A percentile compares a stretch with the other conserved stretches of the same genome.
These are phyloP conservation scores for Phytophthora fragariaefolia DNA, from an alignment of 352 stramenopile genomes.

Conservation along the genomic window DNA sequence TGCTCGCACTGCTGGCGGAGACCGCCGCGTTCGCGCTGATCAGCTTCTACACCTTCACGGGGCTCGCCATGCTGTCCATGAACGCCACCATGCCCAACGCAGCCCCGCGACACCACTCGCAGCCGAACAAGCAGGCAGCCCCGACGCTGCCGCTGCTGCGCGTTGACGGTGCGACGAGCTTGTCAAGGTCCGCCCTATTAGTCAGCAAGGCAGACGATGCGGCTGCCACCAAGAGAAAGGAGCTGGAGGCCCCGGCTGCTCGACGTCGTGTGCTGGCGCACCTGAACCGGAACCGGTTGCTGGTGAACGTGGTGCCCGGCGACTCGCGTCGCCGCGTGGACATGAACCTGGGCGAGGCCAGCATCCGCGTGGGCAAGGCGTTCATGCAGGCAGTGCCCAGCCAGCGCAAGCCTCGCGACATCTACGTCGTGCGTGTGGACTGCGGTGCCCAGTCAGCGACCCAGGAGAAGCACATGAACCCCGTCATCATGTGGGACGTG, in stretches of 20 bases:
- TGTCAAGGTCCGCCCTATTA: conserved; percentile 28
- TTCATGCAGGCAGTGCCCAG: conserved; percentile 50
- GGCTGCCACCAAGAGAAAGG: conserved; percentile 33
- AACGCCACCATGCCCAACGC: conserved; percentile 12
- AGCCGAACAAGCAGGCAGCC: conserved; percentile 6
- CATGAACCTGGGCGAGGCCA: conserved; percentile 56
- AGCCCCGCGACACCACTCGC: conserved; percentile 6
- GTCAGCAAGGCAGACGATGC: conserved; percentile 34
- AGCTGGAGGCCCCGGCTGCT: conserved; percentile 46
- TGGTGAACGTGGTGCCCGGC: conserved; percentile 61
- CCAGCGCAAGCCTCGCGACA: conserved; percentile 56
- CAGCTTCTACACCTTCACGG: conserved; percentile 61
- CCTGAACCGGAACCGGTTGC: conserved; percentile 43
- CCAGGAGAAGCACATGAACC: conserved; percentile 85
- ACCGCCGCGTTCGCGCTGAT: conserved; percentile 47
- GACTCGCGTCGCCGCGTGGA: conserved; percentile 65
- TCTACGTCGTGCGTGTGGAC: conserved; percentile 83
- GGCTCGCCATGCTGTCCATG: conserved; percentile 47
- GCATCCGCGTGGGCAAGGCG: conserved; percentile 82
- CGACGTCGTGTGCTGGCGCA: conserved; percentile 54
- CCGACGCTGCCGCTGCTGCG: conserved; percentile 42
- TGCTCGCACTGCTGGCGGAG: conserved; percentile 37
- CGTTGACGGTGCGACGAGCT: conserved; percentile 21
- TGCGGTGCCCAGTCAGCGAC: conserved; percentile 41
- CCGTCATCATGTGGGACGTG: conserved; percentile 85